Base-by-base conservation (phyloP, 1,139 yeast species). In the Nakaseomyces glabratus region DNA sequence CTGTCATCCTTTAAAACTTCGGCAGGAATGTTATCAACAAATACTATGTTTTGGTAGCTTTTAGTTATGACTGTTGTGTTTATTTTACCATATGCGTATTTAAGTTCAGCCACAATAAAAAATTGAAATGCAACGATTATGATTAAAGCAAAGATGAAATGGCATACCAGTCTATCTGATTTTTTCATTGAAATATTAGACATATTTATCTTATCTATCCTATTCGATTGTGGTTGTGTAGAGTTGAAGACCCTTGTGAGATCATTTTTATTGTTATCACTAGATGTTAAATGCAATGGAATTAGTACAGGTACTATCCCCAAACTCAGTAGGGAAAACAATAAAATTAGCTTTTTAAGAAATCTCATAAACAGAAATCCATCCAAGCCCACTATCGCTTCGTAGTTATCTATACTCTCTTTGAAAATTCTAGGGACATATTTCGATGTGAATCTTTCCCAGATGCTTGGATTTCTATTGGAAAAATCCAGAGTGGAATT, bases 341-440 rank as follows among this genome's bases (percentile, higher is more conserved):
- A 65, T 2, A 69, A 44, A 22, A 69, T 49, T 15, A 77, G 45
- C 2, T 73, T 58, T 35, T 63, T 61, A 26, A 78, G 52, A 44
- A 65, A 78, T 36, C 86, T 53, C 3, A 78, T 46, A 43, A 78
- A 74, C 45, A 75, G 71, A 48, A 75, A 78, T 0, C 81, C 70
- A 52, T 80, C 88, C n/a, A 78, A 51, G 0, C 86, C 86, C 5
- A 29, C 30, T 46, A 65, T 53, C 3, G 62, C 49, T 26, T 26
- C 22, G 15, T 28, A n/a, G 20, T 26, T 11, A 25, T 31, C 25
- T 11, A 20, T 7, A n/a, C 6, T 9, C 12, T 32, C 23, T 11
- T 10, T 12, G 15, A 26, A 19, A 12, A 32, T 12, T 13, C 18
- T 18, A 5, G 28, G 28, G 6, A 32, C 12, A 24, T 24, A 32